phyloP scores from a whole-genome alignment of 2,329 filamentous ascomycete genomes.

The Rutstroemia sp. region DNA sequence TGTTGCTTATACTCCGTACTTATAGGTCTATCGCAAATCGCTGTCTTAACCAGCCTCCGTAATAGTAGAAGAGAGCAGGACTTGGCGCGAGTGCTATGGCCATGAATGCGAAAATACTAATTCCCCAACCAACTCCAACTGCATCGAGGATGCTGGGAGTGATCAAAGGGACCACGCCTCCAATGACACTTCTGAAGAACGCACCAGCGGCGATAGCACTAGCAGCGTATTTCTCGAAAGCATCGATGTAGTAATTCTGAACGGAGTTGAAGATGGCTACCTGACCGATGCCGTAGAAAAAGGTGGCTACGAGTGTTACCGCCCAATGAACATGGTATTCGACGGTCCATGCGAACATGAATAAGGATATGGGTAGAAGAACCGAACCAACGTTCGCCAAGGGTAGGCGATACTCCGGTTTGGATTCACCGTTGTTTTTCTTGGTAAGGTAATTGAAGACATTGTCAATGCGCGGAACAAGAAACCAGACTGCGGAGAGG shows the following conservation, averaged over 20 bases:
- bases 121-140: slow-evolving; percentile 42
- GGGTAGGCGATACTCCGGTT: slow-evolving; percentile 33
- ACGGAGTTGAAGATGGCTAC: slow-evolving; percentile 45
- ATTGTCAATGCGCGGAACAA: slow-evolving; percentile 34
- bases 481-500: slow-evolving; percentile 32
- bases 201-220: slow-evolving; percentile 42
- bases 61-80: slow-evolving; percentile 41
- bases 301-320: slow-evolving; percentile 43
- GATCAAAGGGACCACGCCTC: slow-evolving; percentile 39
- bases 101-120: slow-evolving; percentile 41
- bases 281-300: slow-evolving; percentile 42
- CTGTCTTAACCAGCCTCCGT: slow-evolving; percentile 38
- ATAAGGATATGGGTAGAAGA: slow-evolving; percentile 49
- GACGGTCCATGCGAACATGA: slow-evolving; percentile 53
- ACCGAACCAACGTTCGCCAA: slow-evolving; percentile 43
- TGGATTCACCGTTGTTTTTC: slow-evolving; percentile 34
- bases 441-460: slow-evolving; percentile 38
- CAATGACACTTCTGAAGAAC: slow-evolving; percentile 38
- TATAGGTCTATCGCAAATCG: slow-evolving; percentile 34
- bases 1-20: background rate
- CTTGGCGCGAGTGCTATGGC: slow-evolving; percentile 39
- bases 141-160: slow-evolving; percentile 37
- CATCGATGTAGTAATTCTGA: slow-evolving; percentile 48
- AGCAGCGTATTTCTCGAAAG: slow-evolving; percentile 42
- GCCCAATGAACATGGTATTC: slow-evolving; percentile 49